These are phyloP conservation scores for Ceratobasidium sp. DNA, from an alignment of 1,284 basidiomycete species.

Conservation along the genomic window DNA sequence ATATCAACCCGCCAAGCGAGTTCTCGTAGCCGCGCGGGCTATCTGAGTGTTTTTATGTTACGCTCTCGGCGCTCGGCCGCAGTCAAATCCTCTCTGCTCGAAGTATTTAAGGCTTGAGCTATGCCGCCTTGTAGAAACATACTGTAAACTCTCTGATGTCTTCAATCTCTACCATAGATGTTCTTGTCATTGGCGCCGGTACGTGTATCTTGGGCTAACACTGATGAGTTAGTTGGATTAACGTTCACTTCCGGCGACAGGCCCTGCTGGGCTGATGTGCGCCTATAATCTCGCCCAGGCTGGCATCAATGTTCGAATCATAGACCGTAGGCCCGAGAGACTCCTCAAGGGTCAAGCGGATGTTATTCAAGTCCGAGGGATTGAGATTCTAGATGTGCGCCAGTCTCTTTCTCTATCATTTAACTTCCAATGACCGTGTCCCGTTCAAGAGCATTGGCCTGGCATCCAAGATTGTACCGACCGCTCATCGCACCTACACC, in stretches of 20 bases:
- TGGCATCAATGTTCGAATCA: conserved; percentile 9
- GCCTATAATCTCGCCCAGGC: conserved; percentile 32
- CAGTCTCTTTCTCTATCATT: not conserved
- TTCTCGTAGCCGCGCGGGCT: not conserved
- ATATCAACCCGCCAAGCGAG: not conserved
- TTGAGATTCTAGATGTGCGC: conserved; percentile 31
- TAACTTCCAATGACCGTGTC: not conserved
- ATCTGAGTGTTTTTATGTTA: not conserved
- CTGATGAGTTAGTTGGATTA: not conserved
- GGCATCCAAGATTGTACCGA: not conserved
- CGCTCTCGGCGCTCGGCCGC: not conserved
- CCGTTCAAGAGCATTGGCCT: conserved; percentile 17
- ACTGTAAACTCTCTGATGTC: not conserved
- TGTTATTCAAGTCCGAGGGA: conserved; percentile 8
- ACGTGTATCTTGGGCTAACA: not conserved
- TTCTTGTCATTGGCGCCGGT: conserved; percentile 37
- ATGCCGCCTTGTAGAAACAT: not conserved
- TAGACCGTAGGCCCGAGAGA: conserved; percentile 16
- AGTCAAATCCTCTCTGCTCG: not conserved
- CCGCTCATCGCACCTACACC: not conserved
- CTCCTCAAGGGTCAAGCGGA: conserved; percentile 25
- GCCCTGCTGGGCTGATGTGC: conserved; percentile 33
- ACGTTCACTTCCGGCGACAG: not conserved
- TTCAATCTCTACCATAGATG: conserved; percentile 16
- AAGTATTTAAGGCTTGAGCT: conserved; percentile 5